Percentiles rank a stretch among this genome's conserved stretches.
Evolutionary conservation across 2,329 filamentous ascomycete species (phyloP).

Genomic region (Penicillium sp.): DNA sequence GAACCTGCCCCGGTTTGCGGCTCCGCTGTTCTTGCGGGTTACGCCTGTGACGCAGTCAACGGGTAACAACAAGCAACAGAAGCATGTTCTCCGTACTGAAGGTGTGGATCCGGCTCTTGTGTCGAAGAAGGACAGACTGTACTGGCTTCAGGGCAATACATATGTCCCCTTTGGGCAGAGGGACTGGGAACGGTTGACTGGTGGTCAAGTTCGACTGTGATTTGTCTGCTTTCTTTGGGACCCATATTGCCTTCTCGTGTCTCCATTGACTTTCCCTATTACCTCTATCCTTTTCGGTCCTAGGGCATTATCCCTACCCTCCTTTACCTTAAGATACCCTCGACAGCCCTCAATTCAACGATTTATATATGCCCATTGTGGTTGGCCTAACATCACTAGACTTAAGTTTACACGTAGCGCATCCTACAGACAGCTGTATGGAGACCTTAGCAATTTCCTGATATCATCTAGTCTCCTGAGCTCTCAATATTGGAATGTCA

Average conservation of each 20-base stretch:
- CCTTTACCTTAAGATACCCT: slow-evolving; percentile 1
- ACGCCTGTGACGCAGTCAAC: slow-evolving; percentile 64
- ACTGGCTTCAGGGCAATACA: slow-evolving; percentile 63
- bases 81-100: slow-evolving; percentile 66
- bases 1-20: slow-evolving; percentile 68
- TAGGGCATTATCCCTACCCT: neutral
- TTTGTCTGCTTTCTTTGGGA: neutral
- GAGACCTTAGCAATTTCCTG: neutral
- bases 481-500: neutral
- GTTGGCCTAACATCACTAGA: neutral
- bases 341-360: neutral
- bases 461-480: neutral
- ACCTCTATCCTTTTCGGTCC: neutral
- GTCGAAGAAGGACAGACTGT: slow-evolving; percentile 48
- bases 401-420: neutral
- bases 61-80: slow-evolving; percentile 87
- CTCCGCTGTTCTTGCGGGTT: slow-evolving; percentile 73
- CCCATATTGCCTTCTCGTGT: neutral
- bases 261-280: neutral
- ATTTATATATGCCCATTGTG: neutral
- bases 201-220: slow-evolving; percentile 68
- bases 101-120: slow-evolving; percentile 63
- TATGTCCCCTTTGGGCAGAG: slow-evolving; percentile 66
- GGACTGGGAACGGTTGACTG: slow-evolving; percentile 68
- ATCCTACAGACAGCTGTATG: neutral